These are phyloP conservation scores for Xylaria sp. DNA, from an alignment of 2,329 filamentous ascomycete genomes.

Conservation along the genomic window DNA sequence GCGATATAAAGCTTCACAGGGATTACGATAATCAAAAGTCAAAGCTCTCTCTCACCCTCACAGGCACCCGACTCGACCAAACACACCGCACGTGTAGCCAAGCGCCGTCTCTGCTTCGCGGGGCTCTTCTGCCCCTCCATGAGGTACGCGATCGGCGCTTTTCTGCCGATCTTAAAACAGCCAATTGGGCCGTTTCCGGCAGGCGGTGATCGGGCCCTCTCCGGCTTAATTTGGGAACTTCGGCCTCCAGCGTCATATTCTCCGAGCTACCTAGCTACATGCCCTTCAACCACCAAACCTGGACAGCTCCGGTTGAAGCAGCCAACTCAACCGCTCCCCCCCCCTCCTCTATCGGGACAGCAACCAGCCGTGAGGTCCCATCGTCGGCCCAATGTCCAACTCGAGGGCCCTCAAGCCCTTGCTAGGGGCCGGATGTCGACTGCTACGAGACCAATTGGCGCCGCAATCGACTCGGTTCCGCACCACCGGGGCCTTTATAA, in stretches of 20 bases:
- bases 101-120: neutral
- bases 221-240: constrained; percentile 14
- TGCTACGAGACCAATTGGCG: constrained; percentile 33
- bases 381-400: constrained; percentile 29
- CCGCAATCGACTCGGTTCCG: constrained; percentile 19
- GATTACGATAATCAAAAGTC: constrained; percentile 13
- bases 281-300: neutral
- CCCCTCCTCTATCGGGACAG: neutral
- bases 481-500: constrained; percentile 24
- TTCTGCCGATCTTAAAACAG: constrained; percentile 10
- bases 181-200: neutral
- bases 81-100: constrained; percentile 7
- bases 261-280: neutral
- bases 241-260: constrained; percentile 13
- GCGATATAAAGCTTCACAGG: constrained; percentile 9
- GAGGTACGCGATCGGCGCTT: constrained; percentile 16
- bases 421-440: constrained; percentile 31
- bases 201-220: constrained; percentile 23
- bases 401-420: constrained; percentile 33
- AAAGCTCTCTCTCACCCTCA: no score
- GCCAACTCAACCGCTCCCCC: neutral
- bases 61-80: no score
- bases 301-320: neutral
- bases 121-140: constrained; percentile 17
- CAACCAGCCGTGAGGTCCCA: constrained; percentile 5